These are phyloP conservation scores for Pyricularia pennisetigena DNA, from an alignment of 2,329 filamentous ascomycete species.

Conservation along the genomic window DNA sequence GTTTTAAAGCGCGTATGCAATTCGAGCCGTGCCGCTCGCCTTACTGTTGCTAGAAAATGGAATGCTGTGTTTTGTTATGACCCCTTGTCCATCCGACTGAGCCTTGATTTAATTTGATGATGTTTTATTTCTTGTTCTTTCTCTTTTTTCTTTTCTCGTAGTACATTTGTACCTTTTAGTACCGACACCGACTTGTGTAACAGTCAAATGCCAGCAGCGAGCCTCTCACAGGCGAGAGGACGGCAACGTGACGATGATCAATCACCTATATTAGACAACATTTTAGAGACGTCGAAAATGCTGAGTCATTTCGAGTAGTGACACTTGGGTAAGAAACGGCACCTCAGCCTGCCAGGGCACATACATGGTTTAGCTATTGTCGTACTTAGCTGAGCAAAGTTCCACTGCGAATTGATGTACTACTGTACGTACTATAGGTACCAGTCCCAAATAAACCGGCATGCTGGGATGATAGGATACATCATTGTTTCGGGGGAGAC, in stretches of 20 bases:
- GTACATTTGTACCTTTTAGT: neutral
- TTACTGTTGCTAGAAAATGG: neutral
- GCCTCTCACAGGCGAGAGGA: slow-evolving; percentile 1
- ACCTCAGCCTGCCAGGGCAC: neutral
- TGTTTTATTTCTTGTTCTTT: neutral
- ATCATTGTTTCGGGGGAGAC: neutral
- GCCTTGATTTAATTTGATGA: neutral
- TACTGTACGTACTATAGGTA: neutral
- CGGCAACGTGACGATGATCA: neutral
- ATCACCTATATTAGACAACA: neutral
- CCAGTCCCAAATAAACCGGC: neutral
- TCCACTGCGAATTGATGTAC: neutral
- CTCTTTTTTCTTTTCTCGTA: neutral
- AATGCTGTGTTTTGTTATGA: neutral
- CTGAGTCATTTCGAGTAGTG: neutral
- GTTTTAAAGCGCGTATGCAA: neutral
- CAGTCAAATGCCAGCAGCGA: neutral
- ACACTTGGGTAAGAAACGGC: neutral
- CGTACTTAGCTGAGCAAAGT: neutral
- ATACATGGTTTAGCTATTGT: neutral
- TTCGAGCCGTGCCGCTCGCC: slow-evolving; percentile 2
- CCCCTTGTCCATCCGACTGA: neutral
- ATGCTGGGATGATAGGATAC: neutral
- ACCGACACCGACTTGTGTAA: neutral
- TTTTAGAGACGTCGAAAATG: neutral